Evolutionary conservation across 495 filamentous ascomycete species (phyloP).

Genomic region (Halenospora varia): DNA sequence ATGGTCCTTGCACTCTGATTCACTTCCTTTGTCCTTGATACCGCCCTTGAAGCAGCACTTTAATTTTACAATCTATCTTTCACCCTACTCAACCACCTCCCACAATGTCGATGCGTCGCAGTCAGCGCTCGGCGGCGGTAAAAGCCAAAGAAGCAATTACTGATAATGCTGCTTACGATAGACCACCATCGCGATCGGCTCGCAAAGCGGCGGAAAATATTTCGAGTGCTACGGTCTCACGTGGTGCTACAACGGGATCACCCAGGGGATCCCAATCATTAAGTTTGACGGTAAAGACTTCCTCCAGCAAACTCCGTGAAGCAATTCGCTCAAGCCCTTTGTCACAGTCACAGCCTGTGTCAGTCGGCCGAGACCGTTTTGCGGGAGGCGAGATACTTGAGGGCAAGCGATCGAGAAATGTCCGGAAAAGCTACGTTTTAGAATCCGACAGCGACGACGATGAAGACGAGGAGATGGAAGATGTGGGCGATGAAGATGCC

Average conservation of each 20-base stretch:
- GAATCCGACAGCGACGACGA: constrained; percentile 48
- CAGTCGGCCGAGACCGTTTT: constrained; percentile 34
- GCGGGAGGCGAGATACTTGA: constrained; percentile 54
- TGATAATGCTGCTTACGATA: constrained; percentile 17
- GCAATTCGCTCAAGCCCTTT: constrained; percentile 47
- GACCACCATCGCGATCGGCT: constrained; percentile 13
- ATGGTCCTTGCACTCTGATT: constrained; percentile 5
- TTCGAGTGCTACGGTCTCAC: constrained; percentile 45
- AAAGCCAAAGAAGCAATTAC: constrained; percentile 31
- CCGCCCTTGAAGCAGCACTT: neutral
- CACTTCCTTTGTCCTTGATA: neutral
- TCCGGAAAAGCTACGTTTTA: constrained; percentile 66
- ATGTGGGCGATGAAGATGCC: constrained; percentile 39
- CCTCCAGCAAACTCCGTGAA: constrained; percentile 76
- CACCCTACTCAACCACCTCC: constrained; percentile 21
- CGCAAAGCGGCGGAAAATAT: constrained; percentile 16
- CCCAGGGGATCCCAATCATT: constrained; percentile 58
- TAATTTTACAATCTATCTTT: neutral
- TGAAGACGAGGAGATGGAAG: constrained; percentile 39
- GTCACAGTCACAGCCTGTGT: constrained; percentile 10
- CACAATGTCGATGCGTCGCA: constrained; percentile 43
- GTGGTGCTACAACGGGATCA: constrained; percentile 47
- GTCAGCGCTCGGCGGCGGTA: constrained; percentile 43
- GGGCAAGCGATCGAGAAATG: constrained; percentile 58
- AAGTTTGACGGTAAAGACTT: constrained; percentile 79